Evolutionary conservation across 495 filamentous ascomycete species (phyloP).

Genomic region (Aspergillus egyptiacus): DNA sequence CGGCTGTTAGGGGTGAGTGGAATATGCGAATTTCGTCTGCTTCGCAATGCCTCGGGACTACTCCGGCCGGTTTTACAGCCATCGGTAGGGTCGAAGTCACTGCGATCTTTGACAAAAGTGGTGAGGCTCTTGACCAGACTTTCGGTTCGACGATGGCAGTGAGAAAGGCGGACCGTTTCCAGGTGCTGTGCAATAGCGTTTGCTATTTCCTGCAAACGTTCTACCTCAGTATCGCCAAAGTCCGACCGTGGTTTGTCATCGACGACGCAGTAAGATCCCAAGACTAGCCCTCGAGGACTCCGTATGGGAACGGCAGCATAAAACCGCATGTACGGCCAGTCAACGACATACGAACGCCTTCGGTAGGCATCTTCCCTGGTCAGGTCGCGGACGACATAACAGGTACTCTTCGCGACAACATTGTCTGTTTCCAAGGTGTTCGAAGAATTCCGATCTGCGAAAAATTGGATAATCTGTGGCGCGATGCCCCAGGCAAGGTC

Average conservation of each 20-base stretch:
- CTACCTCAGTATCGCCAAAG: conserved; percentile 24
- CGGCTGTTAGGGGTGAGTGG: not conserved
- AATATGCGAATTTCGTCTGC: not conserved
- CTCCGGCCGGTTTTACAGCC: conserved; percentile 3
- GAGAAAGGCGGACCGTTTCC: conserved; percentile 28
- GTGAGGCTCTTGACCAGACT: conserved; percentile 28
- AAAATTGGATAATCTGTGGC: conserved; percentile 38
- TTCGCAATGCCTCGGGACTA: not conserved
- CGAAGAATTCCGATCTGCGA: conserved; percentile 22
- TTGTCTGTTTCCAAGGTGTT: conserved; percentile 21
- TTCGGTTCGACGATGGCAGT: conserved; percentile 26
- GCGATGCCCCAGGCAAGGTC: conserved; percentile 43
- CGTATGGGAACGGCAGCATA: conserved; percentile 60
- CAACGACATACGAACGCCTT: conserved; percentile 34
- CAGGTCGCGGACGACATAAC: conserved; percentile 48
- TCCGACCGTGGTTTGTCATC: conserved; percentile 46
- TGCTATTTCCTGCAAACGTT: conserved; percentile 27
- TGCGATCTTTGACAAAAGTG: conserved; percentile 27
- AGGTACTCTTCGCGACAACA: conserved; percentile 27
- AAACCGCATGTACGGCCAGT: conserved; percentile 45
- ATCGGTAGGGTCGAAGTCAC: conserved; percentile 24
- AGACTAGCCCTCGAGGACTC: conserved; percentile 51
- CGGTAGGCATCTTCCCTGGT: conserved; percentile 43
- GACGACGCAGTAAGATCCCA: conserved; percentile 57
- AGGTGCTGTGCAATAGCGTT: conserved; percentile 28